A percentile compares a stretch with the other conserved stretches of the same genome.
Evolutionary conservation across 1,139 yeast species (phyloP).

Genomic region (Yamadazyma buinensis): DNA sequence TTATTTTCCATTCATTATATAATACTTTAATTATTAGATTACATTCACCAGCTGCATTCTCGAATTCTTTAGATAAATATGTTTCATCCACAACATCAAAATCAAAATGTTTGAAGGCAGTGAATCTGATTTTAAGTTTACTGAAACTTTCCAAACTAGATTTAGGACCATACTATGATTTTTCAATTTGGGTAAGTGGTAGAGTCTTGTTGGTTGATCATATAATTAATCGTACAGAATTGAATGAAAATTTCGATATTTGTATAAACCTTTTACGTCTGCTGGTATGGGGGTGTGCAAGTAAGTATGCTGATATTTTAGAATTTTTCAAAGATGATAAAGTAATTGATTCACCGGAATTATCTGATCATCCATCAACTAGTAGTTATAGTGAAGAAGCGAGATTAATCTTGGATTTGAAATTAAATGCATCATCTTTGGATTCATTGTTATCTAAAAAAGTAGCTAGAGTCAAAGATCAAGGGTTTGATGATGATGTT

Average conservation of each 20-base stretch:
- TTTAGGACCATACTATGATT: constrained; percentile 18
- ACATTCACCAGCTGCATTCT: constrained; percentile 16
- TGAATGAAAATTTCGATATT: constrained; percentile 13
- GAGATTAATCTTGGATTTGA: constrained; percentile 14
- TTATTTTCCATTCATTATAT: constrained; percentile 11
- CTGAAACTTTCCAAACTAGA: constrained; percentile 7
- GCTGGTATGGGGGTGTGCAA: constrained; percentile 14
- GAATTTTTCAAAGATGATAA: constrained; percentile 16
- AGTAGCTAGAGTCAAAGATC: constrained; percentile 13
- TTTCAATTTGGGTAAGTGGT: constrained; percentile 18
- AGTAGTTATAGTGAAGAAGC: constrained; percentile 13
- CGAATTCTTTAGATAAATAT: constrained; percentile 12
- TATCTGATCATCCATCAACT: constrained; percentile 4
- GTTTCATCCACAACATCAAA: constrained; percentile 14
- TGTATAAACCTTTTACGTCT: constrained; percentile 11
- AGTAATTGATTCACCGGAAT: constrained; percentile 5
- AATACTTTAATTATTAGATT: constrained; percentile 15
- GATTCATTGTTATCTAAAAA: constrained; percentile 14
- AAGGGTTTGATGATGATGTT: constrained; percentile 12
- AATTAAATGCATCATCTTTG: constrained; percentile 15
- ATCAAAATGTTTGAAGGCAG: constrained; percentile 11
- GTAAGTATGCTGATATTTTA: constrained; percentile 16
- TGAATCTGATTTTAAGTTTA: constrained; percentile 10
- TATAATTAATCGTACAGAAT: constrained; percentile 10
- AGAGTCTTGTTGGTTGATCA: constrained; percentile 15